phyloP scores from a whole-genome alignment of 805 yeast species.

The Komagataella pseudopastoris region DNA sequence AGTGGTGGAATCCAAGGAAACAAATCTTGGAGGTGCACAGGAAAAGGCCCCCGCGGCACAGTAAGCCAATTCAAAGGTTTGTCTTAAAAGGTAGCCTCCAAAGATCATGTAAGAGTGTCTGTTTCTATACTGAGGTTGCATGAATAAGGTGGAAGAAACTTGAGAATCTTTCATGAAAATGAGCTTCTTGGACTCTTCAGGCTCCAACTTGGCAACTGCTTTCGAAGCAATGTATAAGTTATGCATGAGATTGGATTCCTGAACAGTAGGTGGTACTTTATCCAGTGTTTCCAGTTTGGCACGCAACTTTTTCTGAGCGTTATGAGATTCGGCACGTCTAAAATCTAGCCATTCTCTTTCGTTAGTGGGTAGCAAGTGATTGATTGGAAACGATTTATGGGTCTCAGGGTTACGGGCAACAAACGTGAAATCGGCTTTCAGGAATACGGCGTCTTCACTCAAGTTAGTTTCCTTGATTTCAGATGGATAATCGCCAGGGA shows the following conservation, averaged over 20 bases:
- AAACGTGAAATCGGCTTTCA: constrained; percentile 87
- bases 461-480: constrained; percentile 43
- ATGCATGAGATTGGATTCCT: constrained; percentile 66
- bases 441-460: constrained; percentile 54
- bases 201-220: constrained; percentile 10
- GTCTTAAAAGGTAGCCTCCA: constrained; percentile 89
- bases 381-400: constrained; percentile 81
- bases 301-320: constrained; percentile 69
- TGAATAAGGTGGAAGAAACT: constrained; percentile 65
- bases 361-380: constrained; percentile 60
- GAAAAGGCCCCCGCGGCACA: constrained; percentile 87
- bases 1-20: constrained; percentile 81
- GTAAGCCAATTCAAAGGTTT: constrained; percentile 86
- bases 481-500: constrained; percentile 38
- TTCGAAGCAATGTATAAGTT: constrained; percentile 53
- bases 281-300: constrained; percentile 51
- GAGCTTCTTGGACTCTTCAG: constrained; percentile 32
- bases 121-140: constrained; percentile 96
- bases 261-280: constrained; percentile 62
- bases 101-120: constrained; percentile 90
- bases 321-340: constrained; percentile 80
- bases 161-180: constrained; percentile 60
- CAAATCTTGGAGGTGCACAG: constrained; percentile 75
- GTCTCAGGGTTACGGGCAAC: constrained; percentile 92
- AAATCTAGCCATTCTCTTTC: constrained; percentile 75